Percentiles rank a stretch among this genome's conserved stretches.
Evolutionary conservation across 202 grass and related monocot genomes (phyloP).

Genomic region (Eragrostis tef): DNA sequence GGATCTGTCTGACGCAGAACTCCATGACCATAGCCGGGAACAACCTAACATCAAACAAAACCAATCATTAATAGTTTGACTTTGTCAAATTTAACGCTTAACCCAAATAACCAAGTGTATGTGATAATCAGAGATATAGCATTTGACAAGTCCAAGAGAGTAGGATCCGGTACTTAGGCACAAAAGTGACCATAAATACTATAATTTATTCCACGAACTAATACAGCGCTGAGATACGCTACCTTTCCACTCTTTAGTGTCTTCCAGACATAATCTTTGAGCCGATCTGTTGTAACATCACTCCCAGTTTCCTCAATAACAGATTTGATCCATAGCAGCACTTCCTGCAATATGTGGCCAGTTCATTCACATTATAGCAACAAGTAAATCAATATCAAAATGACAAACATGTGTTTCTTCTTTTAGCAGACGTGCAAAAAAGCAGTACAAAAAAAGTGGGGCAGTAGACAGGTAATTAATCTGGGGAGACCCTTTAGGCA

Average conservation of each 20-base stretch:
- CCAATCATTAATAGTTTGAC: constrained; percentile 7
- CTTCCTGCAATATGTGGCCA: constrained; percentile 68
- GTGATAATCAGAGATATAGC: constrained; percentile 26
- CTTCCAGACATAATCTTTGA: constrained; percentile 96
- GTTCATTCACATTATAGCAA: constrained; percentile 13
- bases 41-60: constrained; percentile 62
- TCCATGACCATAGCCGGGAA: constrained; percentile 96
- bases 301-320: constrained; percentile 84
- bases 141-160: neutral
- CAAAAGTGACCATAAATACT: no score
- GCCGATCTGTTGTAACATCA: constrained; percentile 74
- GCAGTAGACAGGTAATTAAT: neutral
- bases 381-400: constrained; percentile 37
- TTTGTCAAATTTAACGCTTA: neutral
- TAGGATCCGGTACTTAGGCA: neutral
- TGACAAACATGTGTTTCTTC: constrained; percentile 13
- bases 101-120: constrained; percentile 8
- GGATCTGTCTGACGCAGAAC: constrained; percentile 96
- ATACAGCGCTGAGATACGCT: constrained; percentile 27
- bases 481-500: constrained; percentile 12
- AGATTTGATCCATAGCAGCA: constrained; percentile 97
- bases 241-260: constrained; percentile 99
- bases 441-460: neutral
- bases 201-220: neutral
- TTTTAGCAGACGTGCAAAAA: constrained; percentile 2